Base-by-base conservation (phyloP, 2,329 filamentous ascomycete genomes). In the Periglandula ipomoeae region DNA sequence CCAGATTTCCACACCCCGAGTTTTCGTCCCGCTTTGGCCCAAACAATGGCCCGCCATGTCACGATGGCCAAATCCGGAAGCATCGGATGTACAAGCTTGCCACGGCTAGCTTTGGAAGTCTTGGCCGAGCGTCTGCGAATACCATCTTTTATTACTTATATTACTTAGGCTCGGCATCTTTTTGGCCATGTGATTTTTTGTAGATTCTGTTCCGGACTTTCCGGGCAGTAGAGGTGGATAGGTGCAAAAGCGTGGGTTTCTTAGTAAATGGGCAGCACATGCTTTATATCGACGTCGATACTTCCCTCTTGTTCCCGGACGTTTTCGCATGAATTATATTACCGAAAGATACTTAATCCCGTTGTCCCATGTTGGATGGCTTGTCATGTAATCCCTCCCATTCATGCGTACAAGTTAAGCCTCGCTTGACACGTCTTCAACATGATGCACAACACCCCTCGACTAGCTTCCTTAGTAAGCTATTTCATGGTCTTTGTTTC, bases 401-500 rank as follows among this genome's bases (percentile, higher is more conserved):
- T 32, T 32, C 30, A 32, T 32, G 15, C 27, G 13, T 15, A 32
- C 10, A 32, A 32, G 7, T 13, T 32, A 3, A 4, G 15, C 15
- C 30, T 15, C 3, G 30, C 30, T 10, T 11, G 15, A 32, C 30
- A 15, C n/a, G 11, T 8, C 30, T 32, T 32, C 30, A 8, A 32
- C 15, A 38, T 38, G 35, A 19, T 2, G 19, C 32, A 51, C 11
- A 24, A 42, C 4, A 4, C 39, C 3, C 39, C 20, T 8, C 39
- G 39, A 42, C 23, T 42, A 42, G 20, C 22, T 20, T 51, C 54
- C 22, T 49, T 55, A 11, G 46, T 24, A 45, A 53, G 50, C 49
- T 48, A 59, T 48, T 47, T 58, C 24, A 46, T 58, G 40, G 47
- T 59, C 8, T 58, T 56, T 39, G 27, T 42, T 35, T 58, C 52